Evolutionary conservation across 2,329 filamentous ascomycete species (phyloP), one percentile per base, ranked within the genome.

Genomic region (Cladosporium sp.): DNA sequence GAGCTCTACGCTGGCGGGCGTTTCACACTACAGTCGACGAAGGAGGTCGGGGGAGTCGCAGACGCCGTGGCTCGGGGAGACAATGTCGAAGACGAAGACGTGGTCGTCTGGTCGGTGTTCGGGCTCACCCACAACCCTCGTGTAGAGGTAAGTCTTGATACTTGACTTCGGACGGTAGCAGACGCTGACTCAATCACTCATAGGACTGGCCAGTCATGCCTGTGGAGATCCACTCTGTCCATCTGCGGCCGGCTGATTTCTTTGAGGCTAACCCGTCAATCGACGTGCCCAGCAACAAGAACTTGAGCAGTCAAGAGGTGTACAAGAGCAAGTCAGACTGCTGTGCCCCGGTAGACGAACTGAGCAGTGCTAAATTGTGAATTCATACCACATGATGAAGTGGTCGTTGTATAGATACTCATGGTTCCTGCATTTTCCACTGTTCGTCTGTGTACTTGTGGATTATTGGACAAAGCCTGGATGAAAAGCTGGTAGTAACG

Each of bases 151-250:
- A 47, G 25, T 14, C 28, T 80, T 38, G 8, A 3, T 34, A 12
- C 7, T 34, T 5, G 30, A 9, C 30, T 5, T 34, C 60, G 69
- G 1, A 71, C 76, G 62, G 74, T 80, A 3, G 78, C 80, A 0
- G 69, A 73, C 1, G 82, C 83, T 64, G 8, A 34, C 30, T 9
- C 8, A 5, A 5, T 9, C 30, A 12, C 28, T 30, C 14, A 1
- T 78, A 81, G 64, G 79, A 81, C 60, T 81, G 76, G 75, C 79
- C 79, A 5, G 77, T 82, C 25, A 78, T 78, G 72, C 79, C 79
- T 0, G 72, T 74, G 2, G 79, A 82, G 62, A 78, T 78, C 40
- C 75, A 79, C 60, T 73, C 76, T 61, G 63, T 82, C 4, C 71
- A 77, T 30, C 71, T 82, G 55, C 74, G 77, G 37, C 80, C 81